Percentiles rank a stretch among this genome's conserved stretches.
Conservation (phyloP, 2,329 filamentous ascomycete genomes). For the Aspergillus glaucus region DNA sequence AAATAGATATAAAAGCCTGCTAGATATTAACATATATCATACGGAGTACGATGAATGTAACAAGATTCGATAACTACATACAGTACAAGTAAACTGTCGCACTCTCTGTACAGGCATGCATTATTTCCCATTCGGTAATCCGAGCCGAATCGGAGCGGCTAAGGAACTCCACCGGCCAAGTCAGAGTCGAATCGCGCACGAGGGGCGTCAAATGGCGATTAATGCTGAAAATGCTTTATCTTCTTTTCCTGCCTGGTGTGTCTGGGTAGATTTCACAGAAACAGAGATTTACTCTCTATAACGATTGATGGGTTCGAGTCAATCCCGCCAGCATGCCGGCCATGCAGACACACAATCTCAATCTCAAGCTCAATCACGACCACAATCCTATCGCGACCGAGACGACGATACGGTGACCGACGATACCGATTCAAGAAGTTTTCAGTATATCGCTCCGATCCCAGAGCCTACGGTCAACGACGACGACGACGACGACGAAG, state of each 20-base stretch:
- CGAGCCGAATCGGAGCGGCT: no score
- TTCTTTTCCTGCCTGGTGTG: background rate
- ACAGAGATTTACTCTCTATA: background rate
- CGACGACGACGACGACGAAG: slow-evolving; percentile 8
- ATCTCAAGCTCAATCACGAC: background rate
- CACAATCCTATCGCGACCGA: background rate
- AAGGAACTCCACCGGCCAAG: no score
- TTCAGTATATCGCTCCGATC: background rate
- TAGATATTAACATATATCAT: no score
- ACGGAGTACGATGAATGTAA: no score
- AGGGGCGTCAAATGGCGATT: no score
- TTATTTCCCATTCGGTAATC: no score
- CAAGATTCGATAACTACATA: no score
- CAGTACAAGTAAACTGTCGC: no score
- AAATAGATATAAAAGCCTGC: no score
- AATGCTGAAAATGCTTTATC: background rate
- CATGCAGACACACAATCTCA: background rate
- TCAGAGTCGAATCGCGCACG: no score
- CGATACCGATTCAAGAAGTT: background rate
- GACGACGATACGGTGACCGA: background rate
- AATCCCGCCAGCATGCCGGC: background rate
- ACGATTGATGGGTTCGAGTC: background rate
- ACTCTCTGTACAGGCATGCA: no score
- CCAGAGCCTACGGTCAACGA: background rate
- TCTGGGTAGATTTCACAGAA: background rate